Evolutionary conservation across 2,329 filamentous ascomycete species (phyloP).

Genomic region (Trichoderma arundinaceum): DNA sequence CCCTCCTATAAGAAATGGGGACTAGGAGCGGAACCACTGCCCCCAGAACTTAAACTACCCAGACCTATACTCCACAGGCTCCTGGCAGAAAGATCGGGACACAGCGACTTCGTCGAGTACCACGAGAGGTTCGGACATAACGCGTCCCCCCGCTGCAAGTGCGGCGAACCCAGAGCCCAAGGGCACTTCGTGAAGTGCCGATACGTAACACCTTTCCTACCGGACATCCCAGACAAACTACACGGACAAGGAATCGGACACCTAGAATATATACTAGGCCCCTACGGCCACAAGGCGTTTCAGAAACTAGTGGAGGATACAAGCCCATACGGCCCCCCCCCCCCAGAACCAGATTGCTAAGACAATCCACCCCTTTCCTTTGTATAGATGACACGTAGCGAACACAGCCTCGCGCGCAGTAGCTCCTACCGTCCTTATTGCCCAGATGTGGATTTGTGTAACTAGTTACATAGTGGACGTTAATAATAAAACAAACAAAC

Average conservation of each 20-base stretch:
- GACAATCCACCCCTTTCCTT: not conserved
- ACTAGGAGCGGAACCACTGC: not conserved
- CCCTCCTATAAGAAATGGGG: not conserved
- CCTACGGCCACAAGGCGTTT: not conserved
- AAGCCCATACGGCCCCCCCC: not conserved
- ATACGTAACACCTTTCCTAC: not conserved
- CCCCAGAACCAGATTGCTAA: not conserved
- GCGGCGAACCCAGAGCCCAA: not conserved
- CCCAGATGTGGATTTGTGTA: conserved; percentile 1
- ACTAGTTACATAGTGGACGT: conserved; percentile 5
- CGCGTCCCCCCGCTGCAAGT: not conserved
- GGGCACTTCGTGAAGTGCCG: not conserved
- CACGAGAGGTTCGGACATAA: not conserved
- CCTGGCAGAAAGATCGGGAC: not conserved
- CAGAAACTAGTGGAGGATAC: conserved; percentile 10
- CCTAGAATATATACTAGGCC: not conserved
- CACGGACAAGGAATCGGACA: not conserved
- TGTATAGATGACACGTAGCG: not conserved
- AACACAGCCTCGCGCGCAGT: not conserved
- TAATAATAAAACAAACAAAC: conserved; percentile 16
- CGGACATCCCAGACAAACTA: not conserved
- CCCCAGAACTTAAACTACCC: not conserved
- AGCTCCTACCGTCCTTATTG: conserved; percentile 7
- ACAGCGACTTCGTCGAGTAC: not conserved
- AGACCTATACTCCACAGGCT: not conserved